These are phyloP conservation scores for Linum usitatissimum DNA, from an alignment of 345 rosid genomes.

Conservation along the genomic window DNA sequence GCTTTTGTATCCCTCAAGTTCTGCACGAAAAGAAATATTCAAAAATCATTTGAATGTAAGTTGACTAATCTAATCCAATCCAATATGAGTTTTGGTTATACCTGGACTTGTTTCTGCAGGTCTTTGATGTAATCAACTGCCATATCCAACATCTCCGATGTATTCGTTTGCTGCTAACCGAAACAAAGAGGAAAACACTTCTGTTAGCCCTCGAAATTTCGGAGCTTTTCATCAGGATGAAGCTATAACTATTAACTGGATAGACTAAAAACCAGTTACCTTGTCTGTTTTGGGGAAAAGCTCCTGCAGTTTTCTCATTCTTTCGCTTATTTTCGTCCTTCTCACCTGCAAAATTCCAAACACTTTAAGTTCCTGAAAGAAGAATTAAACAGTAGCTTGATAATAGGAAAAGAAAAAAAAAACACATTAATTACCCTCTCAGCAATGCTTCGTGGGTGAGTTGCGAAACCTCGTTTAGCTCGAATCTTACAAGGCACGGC, in stretches of 20 bases:
- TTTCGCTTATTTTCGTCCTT: conserved; percentile 55
- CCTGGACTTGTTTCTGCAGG: conserved; percentile 57
- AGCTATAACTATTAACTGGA: background rate
- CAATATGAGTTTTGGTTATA: conserved; percentile 11
- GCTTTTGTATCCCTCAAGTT: conserved; percentile 33
- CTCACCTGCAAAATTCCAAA: conserved; percentile 33
- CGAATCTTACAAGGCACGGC: conserved; percentile 72
- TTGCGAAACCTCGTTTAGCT: conserved; percentile 83
- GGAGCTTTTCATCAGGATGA: background rate
- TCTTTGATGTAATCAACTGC: conserved; percentile 64
- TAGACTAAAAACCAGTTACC: conserved; percentile 22
- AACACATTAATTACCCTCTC: conserved; percentile 47
- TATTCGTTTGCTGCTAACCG: conserved; percentile 48
- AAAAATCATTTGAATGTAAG: background rate
- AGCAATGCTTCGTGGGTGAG: conserved; percentile 95
- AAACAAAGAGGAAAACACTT: background rate
- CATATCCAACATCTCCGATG: conserved; percentile 65
- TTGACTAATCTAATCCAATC: conserved; percentile 5
- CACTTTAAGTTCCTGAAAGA: background rate
- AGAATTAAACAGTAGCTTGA: background rate
- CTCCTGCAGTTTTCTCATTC: conserved; percentile 56
- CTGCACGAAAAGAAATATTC: conserved; percentile 21
- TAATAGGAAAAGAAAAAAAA: background rate
- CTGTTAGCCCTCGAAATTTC: background rate
- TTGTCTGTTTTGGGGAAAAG: conserved; percentile 62